Conservation (phyloP, 805 yeast species). For the Barnettozyma populi region DNA sequence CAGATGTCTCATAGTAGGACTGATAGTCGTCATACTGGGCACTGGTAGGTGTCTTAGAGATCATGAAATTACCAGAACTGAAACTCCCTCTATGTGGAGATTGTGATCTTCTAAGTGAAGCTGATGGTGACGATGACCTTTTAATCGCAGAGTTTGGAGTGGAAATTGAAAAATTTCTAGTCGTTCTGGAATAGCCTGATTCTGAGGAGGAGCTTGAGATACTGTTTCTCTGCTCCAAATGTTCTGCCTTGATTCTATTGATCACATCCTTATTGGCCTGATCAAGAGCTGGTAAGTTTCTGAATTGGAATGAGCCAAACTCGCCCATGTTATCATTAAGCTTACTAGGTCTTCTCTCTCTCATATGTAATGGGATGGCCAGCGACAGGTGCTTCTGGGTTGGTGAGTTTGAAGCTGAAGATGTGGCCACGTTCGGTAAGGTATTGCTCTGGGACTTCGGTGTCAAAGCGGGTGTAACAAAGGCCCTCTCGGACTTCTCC, state of each 20-base stretch:
- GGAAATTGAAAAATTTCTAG: slow-evolving; percentile 27
- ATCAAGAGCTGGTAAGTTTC: slow-evolving; percentile 85
- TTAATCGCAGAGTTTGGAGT: slow-evolving; percentile 35
- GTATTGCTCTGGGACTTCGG: not conserved
- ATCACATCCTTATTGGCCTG: slow-evolving; percentile 92
- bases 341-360: slow-evolving; percentile 71
- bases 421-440: slow-evolving; percentile 17
- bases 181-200: slow-evolving; percentile 21
- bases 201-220: slow-evolving; percentile 34
- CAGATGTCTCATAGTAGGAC: slow-evolving; percentile 24
- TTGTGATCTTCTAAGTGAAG: slow-evolving; percentile 25
- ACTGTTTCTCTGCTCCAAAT: slow-evolving; percentile 41
- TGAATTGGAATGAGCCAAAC: slow-evolving; percentile 89
- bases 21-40: slow-evolving; percentile 27
- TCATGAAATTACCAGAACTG: slow-evolving; percentile 10
- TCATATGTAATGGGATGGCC: slow-evolving; percentile 48
- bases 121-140: slow-evolving; percentile 42
- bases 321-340: slow-evolving; percentile 60
- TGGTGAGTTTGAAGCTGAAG: slow-evolving; percentile 29
- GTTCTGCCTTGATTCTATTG: slow-evolving; percentile 79
- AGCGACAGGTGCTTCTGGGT: slow-evolving; percentile 35
- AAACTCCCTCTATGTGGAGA: slow-evolving; percentile 28
- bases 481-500: slow-evolving; percentile 16
- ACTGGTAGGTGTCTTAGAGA: slow-evolving; percentile 16
- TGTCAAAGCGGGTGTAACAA: not conserved